These are phyloP conservation scores for Stellera chamaejasme DNA, from an alignment of 345 rosid species.

Conservation along the genomic window DNA sequence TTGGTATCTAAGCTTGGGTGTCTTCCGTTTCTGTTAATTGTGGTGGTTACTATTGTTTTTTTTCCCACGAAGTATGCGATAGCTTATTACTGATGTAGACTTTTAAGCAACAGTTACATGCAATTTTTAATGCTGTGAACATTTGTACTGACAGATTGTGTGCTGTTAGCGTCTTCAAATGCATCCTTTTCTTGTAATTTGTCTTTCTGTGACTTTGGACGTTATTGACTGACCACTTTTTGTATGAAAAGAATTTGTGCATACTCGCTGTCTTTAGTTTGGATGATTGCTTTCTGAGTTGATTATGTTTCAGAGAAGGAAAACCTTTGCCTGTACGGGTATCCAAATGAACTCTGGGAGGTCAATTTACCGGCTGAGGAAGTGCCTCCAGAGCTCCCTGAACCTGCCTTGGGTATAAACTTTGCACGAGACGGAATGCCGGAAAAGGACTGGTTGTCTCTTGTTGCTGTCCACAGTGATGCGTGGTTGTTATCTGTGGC, in stretches of 20 bases:
- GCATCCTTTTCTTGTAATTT: too few relatives aligned
- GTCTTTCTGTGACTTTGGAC: slow-evolving; percentile 3
- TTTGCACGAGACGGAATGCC: slow-evolving; percentile 83
- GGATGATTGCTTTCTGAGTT: not conserved
- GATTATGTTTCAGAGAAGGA: slow-evolving; percentile 50
- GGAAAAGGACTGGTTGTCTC: slow-evolving; percentile 75
- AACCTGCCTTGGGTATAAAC: slow-evolving; percentile 86
- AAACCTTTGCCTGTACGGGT: slow-evolving; percentile 80
- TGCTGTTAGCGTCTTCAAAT: too few relatives aligned
- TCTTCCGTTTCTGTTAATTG: too few relatives aligned
- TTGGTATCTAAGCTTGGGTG: too few relatives aligned
- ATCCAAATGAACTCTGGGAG: slow-evolving; percentile 73
- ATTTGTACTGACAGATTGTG: too few relatives aligned
- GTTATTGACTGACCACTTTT: slow-evolving; percentile 1
- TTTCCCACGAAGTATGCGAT: too few relatives aligned
- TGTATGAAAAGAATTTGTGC: too few relatives aligned
- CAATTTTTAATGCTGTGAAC: too few relatives aligned
- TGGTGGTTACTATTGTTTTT: too few relatives aligned
- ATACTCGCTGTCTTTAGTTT: not conserved
- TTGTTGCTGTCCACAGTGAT: slow-evolving; percentile 82
- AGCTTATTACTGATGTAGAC: too few relatives aligned
- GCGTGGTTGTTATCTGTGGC: slow-evolving; percentile 73
- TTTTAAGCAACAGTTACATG: too few relatives aligned
- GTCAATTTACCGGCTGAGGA: slow-evolving; percentile 85
- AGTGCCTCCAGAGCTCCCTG: slow-evolving; percentile 91